Evolutionary conservation across 2,329 filamentous ascomycete species (phyloP), one percentile per base, ranked within the genome.

Genomic region (Alternaria burnsii): DNA sequence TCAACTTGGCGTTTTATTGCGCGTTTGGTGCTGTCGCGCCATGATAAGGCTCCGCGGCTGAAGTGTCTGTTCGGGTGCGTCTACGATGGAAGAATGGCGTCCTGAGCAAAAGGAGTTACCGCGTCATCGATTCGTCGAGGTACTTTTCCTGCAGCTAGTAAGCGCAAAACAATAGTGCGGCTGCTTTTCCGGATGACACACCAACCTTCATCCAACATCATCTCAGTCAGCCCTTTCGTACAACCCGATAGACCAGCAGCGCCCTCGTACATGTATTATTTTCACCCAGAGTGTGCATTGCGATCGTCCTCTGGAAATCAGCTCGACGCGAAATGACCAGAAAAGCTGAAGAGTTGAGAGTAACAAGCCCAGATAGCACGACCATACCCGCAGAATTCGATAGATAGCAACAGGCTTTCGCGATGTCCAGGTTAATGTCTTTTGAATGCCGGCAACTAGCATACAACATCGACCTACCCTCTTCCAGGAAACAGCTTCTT

Each of bases 121-220:
- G 55, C 59, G 59, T 62, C 59, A 62, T 62, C 18, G 52, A 50
- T 44, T 6, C 32, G 22, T 50, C 12, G 22, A 44, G 4, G 14
- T 43, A 30, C 28, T 32, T 32, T 41, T 12, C 32, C 51, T 18
- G 20, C 22, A 43, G 41, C n/a, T 16, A 24, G 41, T 34, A 51
- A 51, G 42, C 36, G 58, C 20, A 20, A 24, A 11, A 41, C 47
- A 48, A 20, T 47, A 42, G 41, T 28, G 14, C 32, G 40, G 34
- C 44, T 34, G 14, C 43, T 48, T 43, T 51, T 34, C 54, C 44
- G 54, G 34, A 2, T 34, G 16, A 32, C 24, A 34, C 53, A 55
- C 43, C 34, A 50, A 32, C 53, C 24, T 48, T 55, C 24, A 50
- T 55, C 34, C 34, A 16, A 55, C 53, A 32, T 55, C 43, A 50